These are phyloP conservation scores for Pythium apleroticum DNA, from an alignment of 352 stramenopile species.

Conservation along the genomic window DNA sequence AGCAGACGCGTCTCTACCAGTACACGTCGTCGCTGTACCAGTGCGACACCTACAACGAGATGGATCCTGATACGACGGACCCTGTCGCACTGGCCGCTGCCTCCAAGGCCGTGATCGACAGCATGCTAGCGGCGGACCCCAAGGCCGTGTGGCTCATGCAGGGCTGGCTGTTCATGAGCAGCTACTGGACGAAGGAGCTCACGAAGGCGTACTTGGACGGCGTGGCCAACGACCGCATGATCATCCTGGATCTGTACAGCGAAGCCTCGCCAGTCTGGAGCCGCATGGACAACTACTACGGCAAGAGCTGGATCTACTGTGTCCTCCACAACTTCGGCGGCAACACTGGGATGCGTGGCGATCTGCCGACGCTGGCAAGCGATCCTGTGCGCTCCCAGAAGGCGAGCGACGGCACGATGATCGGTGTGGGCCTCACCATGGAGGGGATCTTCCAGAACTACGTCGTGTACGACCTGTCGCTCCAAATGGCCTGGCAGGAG, in stretches of 20 bases:
- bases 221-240: conserved; percentile 45
- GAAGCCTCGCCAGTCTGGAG: conserved; percentile 72
- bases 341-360: conserved; percentile 71
- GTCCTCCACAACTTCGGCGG: conserved; percentile 86
- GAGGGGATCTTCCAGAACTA: conserved; percentile 89
- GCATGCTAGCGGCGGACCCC: conserved; percentile 65
- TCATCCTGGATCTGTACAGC: conserved; percentile 84
- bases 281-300: conserved; percentile 77
- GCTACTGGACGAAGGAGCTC: conserved; percentile 70
- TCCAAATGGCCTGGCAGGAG: conserved; percentile 72
- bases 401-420: conserved; percentile 65
- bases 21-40: conserved; percentile 82
- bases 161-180: conserved; percentile 74
- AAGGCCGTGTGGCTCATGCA: conserved; percentile 86
- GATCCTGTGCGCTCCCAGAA: conserved; percentile 48
- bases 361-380: conserved; percentile 56
- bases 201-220: conserved; percentile 43
- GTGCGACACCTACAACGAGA: conserved; percentile 84
- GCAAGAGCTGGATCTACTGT: conserved; percentile 85
- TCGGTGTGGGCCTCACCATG: conserved; percentile 77
- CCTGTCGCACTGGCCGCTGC: conserved; percentile 42
- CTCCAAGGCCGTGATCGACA: conserved; percentile 69
- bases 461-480: conserved; percentile 74
- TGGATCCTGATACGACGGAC: conserved; percentile 72
- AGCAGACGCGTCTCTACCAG: conserved; percentile 58